Base-by-base conservation (phyloP, 331 rosid species). In the Rhamnella rubrinervis region DNA sequence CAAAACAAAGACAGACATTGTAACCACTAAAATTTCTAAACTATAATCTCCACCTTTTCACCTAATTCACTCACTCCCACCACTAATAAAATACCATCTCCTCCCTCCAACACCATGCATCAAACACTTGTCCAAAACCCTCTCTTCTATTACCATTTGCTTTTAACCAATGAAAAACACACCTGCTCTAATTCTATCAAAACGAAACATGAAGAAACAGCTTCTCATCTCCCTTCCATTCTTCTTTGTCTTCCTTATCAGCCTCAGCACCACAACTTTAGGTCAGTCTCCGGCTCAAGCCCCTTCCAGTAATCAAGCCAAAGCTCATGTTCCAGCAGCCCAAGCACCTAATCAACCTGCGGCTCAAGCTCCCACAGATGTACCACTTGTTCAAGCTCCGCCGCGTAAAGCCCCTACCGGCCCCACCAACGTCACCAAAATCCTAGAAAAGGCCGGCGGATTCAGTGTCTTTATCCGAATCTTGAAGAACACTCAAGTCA, bases 401-500 rank as follows among this genome's bases (percentile, higher is more conserved):
- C 21, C 21, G 2, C 57, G 8, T 52, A 44, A 44, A 44, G 16
- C 16, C 49, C 49, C 14, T 3, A 44, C 10, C 1, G 23, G 57
- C 57, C 23, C 57, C 21, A 8, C 19, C 57, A 19, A 52, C 18
- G 23, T 52, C 57, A 52, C 19, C 23, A 19, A 17, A 17, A 52
- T 52, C 57, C 57, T 52, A 3, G 21, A 52, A 52, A 52, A 52
- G 8, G 57, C 57, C 1, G 57, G 57, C 25, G 9, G 23, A 52
- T 52, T 52, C 57, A 52, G 82, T 50, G 65, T 88, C 4, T 74
- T 92, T 16, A 83, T 90, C 67, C 86, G 95, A 62, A 88, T 93
- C 7, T 58, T 93, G 16, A 79, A 80, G 61, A 86, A 83, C 64
- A 93, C 97, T 10, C 89, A 93, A 82, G 96, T 88, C 1, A 76